Percentiles rank a stretch among this genome's conserved stretches.
phyloP scores from a whole-genome alignment of 208 protist species.

The Leishmania aethiopica region DNA sequence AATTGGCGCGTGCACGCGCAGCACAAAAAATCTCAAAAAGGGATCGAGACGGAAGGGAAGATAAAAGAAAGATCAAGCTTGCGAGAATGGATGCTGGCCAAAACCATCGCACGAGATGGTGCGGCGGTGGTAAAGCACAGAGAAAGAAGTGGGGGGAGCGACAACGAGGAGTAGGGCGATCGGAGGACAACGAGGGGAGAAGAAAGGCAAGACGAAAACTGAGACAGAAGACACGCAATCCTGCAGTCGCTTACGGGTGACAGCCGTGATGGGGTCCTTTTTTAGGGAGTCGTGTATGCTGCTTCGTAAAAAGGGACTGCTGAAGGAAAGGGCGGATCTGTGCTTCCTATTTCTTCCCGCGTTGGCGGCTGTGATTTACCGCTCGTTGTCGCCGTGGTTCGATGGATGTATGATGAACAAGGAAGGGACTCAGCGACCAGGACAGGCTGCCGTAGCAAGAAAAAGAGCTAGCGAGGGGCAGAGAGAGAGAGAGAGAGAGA shows the following conservation, averaged over 20 bases:
- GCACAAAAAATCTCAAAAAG: no score
- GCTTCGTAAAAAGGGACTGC: not conserved
- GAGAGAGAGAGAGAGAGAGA: not conserved
- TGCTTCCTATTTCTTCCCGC: not conserved
- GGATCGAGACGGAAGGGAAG: not conserved
- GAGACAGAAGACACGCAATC: not conserved
- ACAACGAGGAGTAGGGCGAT: not conserved
- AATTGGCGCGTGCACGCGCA: no score
- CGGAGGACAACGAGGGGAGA: not conserved
- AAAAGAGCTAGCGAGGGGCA: not conserved
- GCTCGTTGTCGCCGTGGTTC: not conserved
- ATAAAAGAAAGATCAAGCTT: no score
- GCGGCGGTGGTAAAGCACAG: no score
- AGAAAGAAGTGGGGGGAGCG: not conserved
- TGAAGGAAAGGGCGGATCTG: not conserved
- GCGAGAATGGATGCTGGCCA: no score
- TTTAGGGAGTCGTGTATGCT: not conserved
- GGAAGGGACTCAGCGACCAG: not conserved
- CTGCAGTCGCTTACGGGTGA: not conserved
- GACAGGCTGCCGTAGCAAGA: not conserved
- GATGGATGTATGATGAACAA: not conserved
- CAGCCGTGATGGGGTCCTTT: not conserved
- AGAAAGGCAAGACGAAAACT: not conserved
- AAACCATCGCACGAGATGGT: no score
- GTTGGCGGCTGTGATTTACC: not conserved